Conservation (phyloP, 2,329 filamentous ascomycete genomes). For the Colletotrichum salicis region DNA sequence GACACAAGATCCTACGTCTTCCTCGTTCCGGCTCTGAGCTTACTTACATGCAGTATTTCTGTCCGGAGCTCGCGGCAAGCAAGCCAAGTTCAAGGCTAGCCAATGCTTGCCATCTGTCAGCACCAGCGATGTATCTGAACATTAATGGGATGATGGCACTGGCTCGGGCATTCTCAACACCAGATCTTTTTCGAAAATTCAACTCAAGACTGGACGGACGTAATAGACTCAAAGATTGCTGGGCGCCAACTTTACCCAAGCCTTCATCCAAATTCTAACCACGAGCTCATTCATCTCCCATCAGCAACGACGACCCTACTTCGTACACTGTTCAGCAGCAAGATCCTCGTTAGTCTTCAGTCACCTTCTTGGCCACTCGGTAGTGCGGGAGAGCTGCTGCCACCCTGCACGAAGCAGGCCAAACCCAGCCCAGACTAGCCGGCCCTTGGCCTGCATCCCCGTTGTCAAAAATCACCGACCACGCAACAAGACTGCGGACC, state of each 20-base stretch:
- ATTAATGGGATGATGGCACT: background rate
- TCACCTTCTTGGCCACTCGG: constrained; percentile 15
- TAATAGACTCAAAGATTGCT: background rate
- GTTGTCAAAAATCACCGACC: constrained; percentile 23
- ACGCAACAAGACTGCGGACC: background rate
- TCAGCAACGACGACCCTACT: background rate
- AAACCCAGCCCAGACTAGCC: constrained; percentile 4
- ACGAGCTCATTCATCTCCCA: background rate
- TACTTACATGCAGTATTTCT: background rate
- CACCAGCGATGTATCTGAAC: constrained; percentile 6
- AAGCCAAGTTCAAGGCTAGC: background rate
- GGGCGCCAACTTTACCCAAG: background rate
- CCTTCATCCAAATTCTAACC: background rate
- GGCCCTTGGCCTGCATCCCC: constrained; percentile 19
- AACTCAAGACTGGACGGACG: background rate
- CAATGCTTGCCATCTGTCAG: background rate
- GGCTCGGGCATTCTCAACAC: background rate
- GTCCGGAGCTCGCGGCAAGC: constrained; percentile 1
- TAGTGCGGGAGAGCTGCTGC: constrained; percentile 4
- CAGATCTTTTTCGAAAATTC: background rate
- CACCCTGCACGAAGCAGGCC: constrained; percentile 19
- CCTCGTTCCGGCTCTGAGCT: background rate
- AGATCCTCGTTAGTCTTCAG: constrained; percentile 1
- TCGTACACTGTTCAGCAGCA: background rate
- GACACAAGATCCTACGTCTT: background rate